Base-by-base conservation (phyloP, 495 filamentous ascomycete genomes). In the Hypomontagnella submonticulosa region DNA sequence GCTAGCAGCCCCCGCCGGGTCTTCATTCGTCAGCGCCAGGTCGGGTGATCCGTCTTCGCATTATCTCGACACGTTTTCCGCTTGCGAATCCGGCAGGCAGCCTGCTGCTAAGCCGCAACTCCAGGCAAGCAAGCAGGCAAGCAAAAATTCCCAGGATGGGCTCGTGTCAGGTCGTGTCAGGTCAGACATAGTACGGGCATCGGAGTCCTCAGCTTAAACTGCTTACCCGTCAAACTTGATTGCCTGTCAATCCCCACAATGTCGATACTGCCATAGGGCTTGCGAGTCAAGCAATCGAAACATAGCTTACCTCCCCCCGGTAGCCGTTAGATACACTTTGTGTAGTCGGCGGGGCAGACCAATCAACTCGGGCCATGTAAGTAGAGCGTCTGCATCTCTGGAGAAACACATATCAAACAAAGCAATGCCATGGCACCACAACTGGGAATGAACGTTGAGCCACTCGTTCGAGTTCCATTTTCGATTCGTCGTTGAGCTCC, bases 361-460 rank as follows among this genome's bases (percentile, higher is more conserved):
- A 68, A 68, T 68, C 54, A 51, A 36, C 15, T 49, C 20, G n/a
- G 4, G 66, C 59, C 66, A 68, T 68, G 66, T 68, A 68, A 63
- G 48, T 63, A 42, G 34, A 50, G 33, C 2, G 41, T 50, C 54
- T 63, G 49, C 59, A 68, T 57, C 47, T 57, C 47, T 40, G 36
- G 27, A 63, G 38, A 33, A 49, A 55, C 43, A 36, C 63, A 67
- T 44, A 57, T 52, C 6, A 52, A 51, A 27, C 43, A 23, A 63
- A 63, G 54, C 34, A 37, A 58, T 58, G 58, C 11, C 55, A 59
- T 68, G 54, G 58, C 48, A 62, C 49, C 65, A 67, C 58, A 53
- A 43, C 47, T 40, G 6, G 15, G 36, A 38, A 11, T 18, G 56
- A 56, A 12, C 12, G 38, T 66, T 55, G 50, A 60, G 38, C 47